These are phyloP conservation scores for Rugonectria rugulosa DNA, from an alignment of 2,329 filamentous ascomycete genomes.

Conservation along the genomic window DNA sequence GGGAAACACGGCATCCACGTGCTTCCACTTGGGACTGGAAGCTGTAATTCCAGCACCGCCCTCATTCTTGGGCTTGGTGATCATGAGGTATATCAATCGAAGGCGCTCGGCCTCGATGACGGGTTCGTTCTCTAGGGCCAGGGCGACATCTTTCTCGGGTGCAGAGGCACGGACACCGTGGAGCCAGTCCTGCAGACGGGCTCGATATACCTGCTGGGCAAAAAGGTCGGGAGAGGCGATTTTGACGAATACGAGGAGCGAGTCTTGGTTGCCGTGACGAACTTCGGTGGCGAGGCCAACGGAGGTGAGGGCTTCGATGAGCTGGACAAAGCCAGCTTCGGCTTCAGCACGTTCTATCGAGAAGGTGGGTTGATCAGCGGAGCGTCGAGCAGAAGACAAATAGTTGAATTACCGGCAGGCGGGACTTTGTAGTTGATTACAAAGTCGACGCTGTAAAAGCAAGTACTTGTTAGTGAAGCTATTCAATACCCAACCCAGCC, in stretches of 20 bases:
- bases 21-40: conserved; percentile 72
- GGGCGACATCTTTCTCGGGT: conserved; percentile 75
- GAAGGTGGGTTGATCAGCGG: conserved; percentile 18
- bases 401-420: conserved; percentile 61
- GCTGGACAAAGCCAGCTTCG: conserved; percentile 76
- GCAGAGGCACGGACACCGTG: conserved; percentile 83
- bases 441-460: conserved; percentile 76
- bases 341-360: conserved; percentile 71
- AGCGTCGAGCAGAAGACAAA: background rate
- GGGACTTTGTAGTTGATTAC: conserved; percentile 82
- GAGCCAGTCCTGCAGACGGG: conserved; percentile 92
- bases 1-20: conserved; percentile 78
- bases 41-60: conserved; percentile 82
- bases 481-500: no score
- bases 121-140: conserved; percentile 75
- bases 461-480: conserved; percentile 17
- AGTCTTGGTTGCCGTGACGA: conserved; percentile 76
- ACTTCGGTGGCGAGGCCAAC: conserved; percentile 91
- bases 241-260: conserved; percentile 83
- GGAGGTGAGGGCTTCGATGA: conserved; percentile 76
- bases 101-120: conserved; percentile 89
- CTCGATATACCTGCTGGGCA: conserved; percentile 82
- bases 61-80: conserved; percentile 75
- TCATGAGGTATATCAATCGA: conserved; percentile 85
- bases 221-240: conserved; percentile 79